phyloP scores from a whole-genome alignment of 1,284 basidiomycete species.

The Malassezia slooffiae region DNA sequence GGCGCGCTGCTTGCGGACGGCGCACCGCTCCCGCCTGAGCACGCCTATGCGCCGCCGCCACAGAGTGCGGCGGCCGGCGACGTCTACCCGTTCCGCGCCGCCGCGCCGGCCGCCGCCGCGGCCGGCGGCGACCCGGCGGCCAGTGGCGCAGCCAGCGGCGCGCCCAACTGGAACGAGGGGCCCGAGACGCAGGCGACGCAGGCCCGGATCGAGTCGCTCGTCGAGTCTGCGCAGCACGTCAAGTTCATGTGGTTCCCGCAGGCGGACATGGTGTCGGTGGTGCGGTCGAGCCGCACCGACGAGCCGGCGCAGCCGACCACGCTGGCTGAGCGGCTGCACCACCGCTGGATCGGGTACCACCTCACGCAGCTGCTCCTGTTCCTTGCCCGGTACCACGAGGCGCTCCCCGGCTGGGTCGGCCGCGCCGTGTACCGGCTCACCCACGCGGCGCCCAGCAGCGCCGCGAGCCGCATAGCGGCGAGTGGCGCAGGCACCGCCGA shows the following conservation, averaged over 20 bases:
- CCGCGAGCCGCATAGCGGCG: not conserved
- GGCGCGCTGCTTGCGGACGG: conserved; percentile 28
- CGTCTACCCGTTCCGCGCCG: conserved; percentile 19
- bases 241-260: conserved; percentile 94
- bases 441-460: conserved; percentile 5
- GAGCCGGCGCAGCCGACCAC: conserved; percentile 53
- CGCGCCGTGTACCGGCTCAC: conserved; percentile 16
- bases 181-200: conserved; percentile 49
- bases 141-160: conserved; percentile 16
- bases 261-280: conserved; percentile 62
- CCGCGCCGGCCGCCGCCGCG: conserved; percentile 10
- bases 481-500: not conserved
- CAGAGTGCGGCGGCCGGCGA: conserved; percentile 10
- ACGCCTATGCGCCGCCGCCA: conserved; percentile 18
- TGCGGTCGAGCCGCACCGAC: conserved; percentile 61
- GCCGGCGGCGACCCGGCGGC: conserved; percentile 16
- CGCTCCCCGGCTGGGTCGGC: conserved; percentile 13
- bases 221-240: conserved; percentile 62
- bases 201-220: conserved; percentile 49
- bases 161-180: conserved; percentile 16
- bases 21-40: conserved; percentile 21
- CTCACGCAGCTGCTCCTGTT: conserved; percentile 20
- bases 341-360: conserved; percentile 16
- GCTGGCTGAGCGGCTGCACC: conserved; percentile 7
- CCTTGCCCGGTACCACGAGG: conserved; percentile 16